Conservation (phyloP, 176 grass and related monocot species). For the Carex parvula region DNA sequence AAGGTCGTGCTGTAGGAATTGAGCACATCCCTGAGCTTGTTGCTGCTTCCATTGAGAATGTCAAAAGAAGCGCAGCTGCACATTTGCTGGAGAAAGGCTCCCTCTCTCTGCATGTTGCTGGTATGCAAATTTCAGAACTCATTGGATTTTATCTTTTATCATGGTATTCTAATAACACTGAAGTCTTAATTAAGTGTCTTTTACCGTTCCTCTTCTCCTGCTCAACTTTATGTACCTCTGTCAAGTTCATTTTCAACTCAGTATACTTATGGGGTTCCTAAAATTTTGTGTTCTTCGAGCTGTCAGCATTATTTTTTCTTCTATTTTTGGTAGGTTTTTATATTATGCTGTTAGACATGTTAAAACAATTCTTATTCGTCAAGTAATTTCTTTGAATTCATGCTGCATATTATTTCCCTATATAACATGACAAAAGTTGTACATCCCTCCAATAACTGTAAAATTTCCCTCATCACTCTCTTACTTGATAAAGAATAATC, state of each 20-base stretch:
- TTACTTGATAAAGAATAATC: not conserved
- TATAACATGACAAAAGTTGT: not conserved
- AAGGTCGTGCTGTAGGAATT: conserved; percentile 65
- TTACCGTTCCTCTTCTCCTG: not conserved
- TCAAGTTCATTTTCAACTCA: not conserved
- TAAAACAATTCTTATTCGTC: not conserved
- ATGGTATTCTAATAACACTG: not conserved
- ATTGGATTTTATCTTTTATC: not conserved
- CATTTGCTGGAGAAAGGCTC: conserved; percentile 49
- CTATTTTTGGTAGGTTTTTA: not conserved
- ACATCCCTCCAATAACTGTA: not conserved
- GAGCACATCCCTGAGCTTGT: conserved; percentile 80
- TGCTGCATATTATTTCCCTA: not conserved
- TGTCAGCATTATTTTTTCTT: not conserved
- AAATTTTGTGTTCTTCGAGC: not conserved
- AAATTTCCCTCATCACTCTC: not conserved
- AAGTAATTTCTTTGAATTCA: not conserved
- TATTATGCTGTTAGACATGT: not conserved
- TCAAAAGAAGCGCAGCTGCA: conserved; percentile 53
- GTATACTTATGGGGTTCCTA: not conserved
- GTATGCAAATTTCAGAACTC: conserved; percentile 25
- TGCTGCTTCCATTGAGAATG: conserved; percentile 52
- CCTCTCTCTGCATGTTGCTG: conserved; percentile 72
- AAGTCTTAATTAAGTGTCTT: conserved; percentile 3
- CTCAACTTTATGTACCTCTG: not conserved